Conservation (phyloP, 371 early-diverging fungal species). For the Zychaea mexicana region DNA sequence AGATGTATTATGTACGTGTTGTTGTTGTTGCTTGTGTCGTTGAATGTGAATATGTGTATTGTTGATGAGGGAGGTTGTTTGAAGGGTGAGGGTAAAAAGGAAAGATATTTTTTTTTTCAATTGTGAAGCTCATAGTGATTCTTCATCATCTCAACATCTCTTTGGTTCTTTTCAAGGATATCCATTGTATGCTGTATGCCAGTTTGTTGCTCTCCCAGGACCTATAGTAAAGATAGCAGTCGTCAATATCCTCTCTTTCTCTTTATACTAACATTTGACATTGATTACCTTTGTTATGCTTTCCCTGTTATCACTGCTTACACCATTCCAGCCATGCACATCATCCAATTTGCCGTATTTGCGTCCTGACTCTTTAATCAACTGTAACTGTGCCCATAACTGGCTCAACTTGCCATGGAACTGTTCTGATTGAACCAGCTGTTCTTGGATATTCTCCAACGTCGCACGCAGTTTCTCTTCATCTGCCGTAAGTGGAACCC, state of each 20-base stretch:
- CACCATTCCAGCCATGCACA: slow-evolving; percentile 39
- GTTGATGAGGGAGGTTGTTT: no score
- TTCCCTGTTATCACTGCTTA: slow-evolving; percentile 44
- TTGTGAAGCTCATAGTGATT: not conserved
- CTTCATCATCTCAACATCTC: slow-evolving; percentile 21
- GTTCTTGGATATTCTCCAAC: slow-evolving; percentile 73
- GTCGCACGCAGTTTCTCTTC: slow-evolving; percentile 79
- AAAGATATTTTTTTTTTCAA: not conserved
- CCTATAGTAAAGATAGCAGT: no score
- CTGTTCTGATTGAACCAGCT: slow-evolving; percentile 75
- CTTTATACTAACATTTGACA: not conserved
- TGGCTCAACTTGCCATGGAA: slow-evolving; percentile 83
- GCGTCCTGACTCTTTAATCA: slow-evolving; percentile 72
- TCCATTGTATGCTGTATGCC: slow-evolving; percentile 66
- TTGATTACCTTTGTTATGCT: slow-evolving; percentile 50
- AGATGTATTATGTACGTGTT: no score
- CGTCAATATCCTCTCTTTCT: no score
- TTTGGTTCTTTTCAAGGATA: slow-evolving; percentile 51
- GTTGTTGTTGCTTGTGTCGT: no score
- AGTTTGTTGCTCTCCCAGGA: slow-evolving; percentile 63
- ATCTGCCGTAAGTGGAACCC: slow-evolving; percentile 78
- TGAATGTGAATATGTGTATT: no score
- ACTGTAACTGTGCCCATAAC: slow-evolving; percentile 78
- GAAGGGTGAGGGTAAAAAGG: not conserved
- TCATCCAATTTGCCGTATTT: slow-evolving; percentile 44